These are phyloP conservation scores for Pleomassaria siparia DNA, from an alignment of 2,329 filamentous ascomycete genomes.

Conservation along the genomic window DNA sequence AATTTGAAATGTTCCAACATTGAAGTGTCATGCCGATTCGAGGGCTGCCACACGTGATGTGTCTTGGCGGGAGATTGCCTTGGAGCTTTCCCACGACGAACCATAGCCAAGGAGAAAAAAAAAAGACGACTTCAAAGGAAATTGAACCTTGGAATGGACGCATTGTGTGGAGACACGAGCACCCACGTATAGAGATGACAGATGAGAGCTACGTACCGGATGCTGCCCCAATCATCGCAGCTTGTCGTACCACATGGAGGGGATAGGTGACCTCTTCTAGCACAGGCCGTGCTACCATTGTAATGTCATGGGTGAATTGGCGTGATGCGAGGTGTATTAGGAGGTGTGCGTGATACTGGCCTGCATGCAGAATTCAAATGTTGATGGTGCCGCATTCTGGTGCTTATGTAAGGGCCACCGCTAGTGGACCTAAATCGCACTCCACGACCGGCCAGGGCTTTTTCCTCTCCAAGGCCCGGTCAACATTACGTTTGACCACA, in stretches of 20 bases:
- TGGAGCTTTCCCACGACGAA: neutral
- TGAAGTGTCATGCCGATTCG: too few relatives aligned
- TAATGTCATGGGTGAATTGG: constrained; percentile 19
- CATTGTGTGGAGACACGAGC: too few relatives aligned
- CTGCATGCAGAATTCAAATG: neutral
- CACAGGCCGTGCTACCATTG: constrained; percentile 26
- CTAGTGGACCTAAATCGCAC: constrained; percentile 13
- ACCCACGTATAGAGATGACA: neutral
- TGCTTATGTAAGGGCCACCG: too few relatives aligned
- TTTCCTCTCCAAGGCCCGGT: constrained; percentile 27
- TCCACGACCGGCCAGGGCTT: constrained; percentile 27
- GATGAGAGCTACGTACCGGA: constrained; percentile 26
- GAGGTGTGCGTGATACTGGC: neutral
- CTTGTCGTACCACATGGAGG: constrained; percentile 26
- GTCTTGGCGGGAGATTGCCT: too few relatives aligned
- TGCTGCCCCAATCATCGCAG: constrained; percentile 28
- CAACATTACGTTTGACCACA: constrained; percentile 21
- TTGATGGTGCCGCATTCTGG: too few relatives aligned
- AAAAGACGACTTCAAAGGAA: too few relatives aligned
- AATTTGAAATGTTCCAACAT: neutral
- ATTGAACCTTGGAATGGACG: too few relatives aligned
- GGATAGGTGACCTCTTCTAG: constrained; percentile 29
- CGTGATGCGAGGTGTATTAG: neutral
- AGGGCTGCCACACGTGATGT: too few relatives aligned
- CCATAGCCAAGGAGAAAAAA: too few relatives aligned